Evolutionary conservation across 495 filamentous ascomycete species (phyloP).

Genomic region (Glutinoglossum americanum): DNA sequence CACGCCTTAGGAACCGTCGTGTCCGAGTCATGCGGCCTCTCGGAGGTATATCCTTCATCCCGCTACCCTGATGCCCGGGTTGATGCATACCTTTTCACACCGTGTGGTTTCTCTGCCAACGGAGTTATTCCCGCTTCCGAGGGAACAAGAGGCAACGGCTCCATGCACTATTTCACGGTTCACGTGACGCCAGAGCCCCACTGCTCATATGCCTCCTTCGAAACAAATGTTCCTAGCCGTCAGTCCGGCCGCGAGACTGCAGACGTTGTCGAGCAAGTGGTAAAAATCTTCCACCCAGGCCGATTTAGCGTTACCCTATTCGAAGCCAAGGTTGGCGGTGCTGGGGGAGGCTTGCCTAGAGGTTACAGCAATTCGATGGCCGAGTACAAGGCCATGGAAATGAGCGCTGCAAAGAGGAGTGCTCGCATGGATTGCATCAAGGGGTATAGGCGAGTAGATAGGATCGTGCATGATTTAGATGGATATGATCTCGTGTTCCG

Average conservation of each 20-base stretch:
- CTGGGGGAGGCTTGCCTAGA: conserved; percentile 8
- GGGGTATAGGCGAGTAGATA: conserved; percentile 79
- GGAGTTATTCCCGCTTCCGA: conserved; percentile 71
- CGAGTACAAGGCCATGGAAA: conserved; percentile 23
- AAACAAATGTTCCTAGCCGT: conserved; percentile 90
- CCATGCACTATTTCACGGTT: conserved; percentile 92
- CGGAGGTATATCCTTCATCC: conserved; percentile 68
- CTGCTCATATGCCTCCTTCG: conserved; percentile 97
- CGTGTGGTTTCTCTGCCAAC: conserved; percentile 96
- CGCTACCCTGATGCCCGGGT: conserved; percentile 85
- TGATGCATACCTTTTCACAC: conserved; percentile 90
- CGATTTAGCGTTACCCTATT: conserved; percentile 96
- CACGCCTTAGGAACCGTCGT: conserved; percentile 87
- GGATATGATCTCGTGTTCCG: conserved; percentile 95
- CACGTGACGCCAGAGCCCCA: conserved; percentile 95
- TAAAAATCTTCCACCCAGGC: conserved; percentile 84
- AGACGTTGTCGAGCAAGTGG: conserved; percentile 82
- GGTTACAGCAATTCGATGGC: conserved; percentile 14
- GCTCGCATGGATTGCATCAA: conserved; percentile 60
- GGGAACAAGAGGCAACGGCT: conserved; percentile 23
- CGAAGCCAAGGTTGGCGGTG: conserved; percentile 47
- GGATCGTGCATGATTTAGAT: conserved; percentile 92
- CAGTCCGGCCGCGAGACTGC: conserved; percentile 74
- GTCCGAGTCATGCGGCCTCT: conserved; percentile 73
- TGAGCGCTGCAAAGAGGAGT: conserved; percentile 27